Evolutionary conservation across 495 filamentous ascomycete species (phyloP), one percentile per base, ranked within the genome.

Genomic region (Talaromyces wortmannii): DNA sequence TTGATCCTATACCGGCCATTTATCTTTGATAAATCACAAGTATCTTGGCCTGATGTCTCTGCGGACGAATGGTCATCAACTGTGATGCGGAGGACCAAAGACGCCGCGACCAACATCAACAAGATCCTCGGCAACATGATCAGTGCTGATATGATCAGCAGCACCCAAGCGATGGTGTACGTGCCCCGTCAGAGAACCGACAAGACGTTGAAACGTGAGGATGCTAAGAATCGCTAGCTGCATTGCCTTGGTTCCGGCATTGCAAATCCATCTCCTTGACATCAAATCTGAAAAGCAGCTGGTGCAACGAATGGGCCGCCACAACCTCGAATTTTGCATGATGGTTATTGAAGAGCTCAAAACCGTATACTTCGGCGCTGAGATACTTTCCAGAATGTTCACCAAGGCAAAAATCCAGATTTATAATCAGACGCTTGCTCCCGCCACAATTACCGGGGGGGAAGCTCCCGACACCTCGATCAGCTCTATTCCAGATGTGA

Each of bases 221-320:
- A n/a, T n/a, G n/a, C n/a, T n/a, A n/a, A n/a, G n/a, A n/a, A 36
- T 36, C 33, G 6, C 33, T 30, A 54, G 52, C 7, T 45, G 33
- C 33, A 54, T 45, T 45, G 33, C 33, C 5, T 23, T 54, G 7
- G 40, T 45, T 17, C 52, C 52, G 32, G 13, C 52, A 23, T 45
- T 54, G 29, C 52, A 54, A 54, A 54, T 54, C 31, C 52, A 54
- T 32, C n/a, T 54, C 16, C 18, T 45, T 0, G 33, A 54, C 23
- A n/a, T 11, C 1, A n/a, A 10, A 15, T 54, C 52, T 15, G 11
- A 10, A 8, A 44, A 31, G n/a, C 33, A 5, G 36, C 42, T 45
- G 16, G 52, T 54, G 10, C 52, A 45, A 54, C 52, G 52, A 12
- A 12, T 54, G 13, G 52, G 33, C 33, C 2, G 36, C 30, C 36